Evolutionary conservation across 768 basidiomycete genomes (phyloP), one percentile per base, ranked within the genome.

Genomic region (Rhizopogon rudus): DNA sequence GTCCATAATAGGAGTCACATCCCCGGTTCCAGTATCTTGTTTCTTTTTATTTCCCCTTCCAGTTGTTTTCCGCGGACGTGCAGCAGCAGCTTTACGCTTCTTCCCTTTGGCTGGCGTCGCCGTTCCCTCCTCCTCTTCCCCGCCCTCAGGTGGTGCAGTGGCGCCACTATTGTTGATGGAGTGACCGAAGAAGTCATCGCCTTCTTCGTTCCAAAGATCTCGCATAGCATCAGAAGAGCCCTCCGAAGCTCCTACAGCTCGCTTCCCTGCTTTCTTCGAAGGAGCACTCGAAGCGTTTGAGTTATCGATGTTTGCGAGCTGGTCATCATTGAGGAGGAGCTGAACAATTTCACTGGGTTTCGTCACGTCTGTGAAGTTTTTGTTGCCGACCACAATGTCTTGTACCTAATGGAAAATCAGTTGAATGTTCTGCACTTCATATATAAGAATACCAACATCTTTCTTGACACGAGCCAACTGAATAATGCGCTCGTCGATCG

Each of bases 331-430:
- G 63, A 99, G 81, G 49, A 99, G 77, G 44, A 99, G 72, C 58
- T 94, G 93, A 14, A 96, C 96, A 53, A 99, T 97, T 70, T 99
- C 97, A 73, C 92, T 95, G 28, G 93, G 92, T 68, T 93, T 95
- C 17, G 93, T 84, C 52, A 90, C 89, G 59, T 97, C 94, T 2
- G 90, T 92, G 67, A 97, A 86, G 58, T 84, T 93, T 72, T 97
- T 98, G 73, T 91, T 95, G 51, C 97, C 97, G 7, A 99, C 97
- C 51, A 99, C 97, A 57, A 98, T 96, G 63, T 99, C 97, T 84
- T 98, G 97, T 5, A 98, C 95, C 93, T 95, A 55, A 20, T 53
- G 56, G 28, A 57, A 50, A 54, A 51, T 48, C 42, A 51, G 40
- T 40, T 31, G 13, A 42, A 37, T 22, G 7, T 7, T 45, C 35